A percentile compares a stretch with the other conserved stretches of the same genome.
These are phyloP conservation scores for Pseudoturritis turrita DNA, from an alignment of 345 rosid genomes.

Conservation along the genomic window DNA sequence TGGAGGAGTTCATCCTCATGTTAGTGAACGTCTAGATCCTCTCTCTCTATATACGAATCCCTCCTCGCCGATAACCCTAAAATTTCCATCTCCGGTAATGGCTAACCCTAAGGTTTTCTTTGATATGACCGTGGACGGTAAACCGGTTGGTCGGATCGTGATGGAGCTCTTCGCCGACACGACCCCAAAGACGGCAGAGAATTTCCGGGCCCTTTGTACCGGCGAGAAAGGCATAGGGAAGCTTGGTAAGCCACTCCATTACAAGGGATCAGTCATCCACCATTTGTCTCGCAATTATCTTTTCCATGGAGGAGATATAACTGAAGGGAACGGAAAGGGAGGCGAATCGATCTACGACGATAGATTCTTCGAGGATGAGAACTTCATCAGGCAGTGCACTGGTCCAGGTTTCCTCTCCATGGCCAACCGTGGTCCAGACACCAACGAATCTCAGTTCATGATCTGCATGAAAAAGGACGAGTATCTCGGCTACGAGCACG, in stretches of 20 bases:
- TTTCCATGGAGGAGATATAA: conserved; percentile 48
- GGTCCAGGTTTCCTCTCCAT: conserved; percentile 46
- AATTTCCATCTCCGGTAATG: neutral
- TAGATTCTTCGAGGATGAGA: conserved; percentile 45
- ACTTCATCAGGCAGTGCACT: conserved; percentile 46
- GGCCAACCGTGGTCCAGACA: conserved; percentile 42
- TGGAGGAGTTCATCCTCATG: neutral
- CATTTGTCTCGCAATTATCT: conserved; percentile 40
- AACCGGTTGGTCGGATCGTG: conserved; percentile 35
- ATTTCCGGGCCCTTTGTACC: conserved; percentile 39
- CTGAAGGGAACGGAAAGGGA: conserved; percentile 41
- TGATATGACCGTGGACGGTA: conserved; percentile 35
- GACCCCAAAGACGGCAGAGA: conserved; percentile 42
- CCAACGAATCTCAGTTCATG: conserved; percentile 47
- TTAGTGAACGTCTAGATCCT: too few relatives aligned
- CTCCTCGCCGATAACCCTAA: neutral
- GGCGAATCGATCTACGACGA: conserved; percentile 51
- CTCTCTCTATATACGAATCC: neutral
- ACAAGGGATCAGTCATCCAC: conserved; percentile 49
- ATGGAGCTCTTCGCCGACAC: conserved; percentile 46
- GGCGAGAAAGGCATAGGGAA: conserved; percentile 31
- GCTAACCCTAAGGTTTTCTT: conserved; percentile 41
- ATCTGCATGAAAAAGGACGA: conserved; percentile 19
- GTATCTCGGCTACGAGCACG: conserved; percentile 23
- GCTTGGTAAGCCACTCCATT: conserved; percentile 52